Evolutionary conservation across 352 stramenopile genomes (phyloP), one percentile per base, ranked within the genome.

Genomic region (Phytophthora uliginosa): DNA sequence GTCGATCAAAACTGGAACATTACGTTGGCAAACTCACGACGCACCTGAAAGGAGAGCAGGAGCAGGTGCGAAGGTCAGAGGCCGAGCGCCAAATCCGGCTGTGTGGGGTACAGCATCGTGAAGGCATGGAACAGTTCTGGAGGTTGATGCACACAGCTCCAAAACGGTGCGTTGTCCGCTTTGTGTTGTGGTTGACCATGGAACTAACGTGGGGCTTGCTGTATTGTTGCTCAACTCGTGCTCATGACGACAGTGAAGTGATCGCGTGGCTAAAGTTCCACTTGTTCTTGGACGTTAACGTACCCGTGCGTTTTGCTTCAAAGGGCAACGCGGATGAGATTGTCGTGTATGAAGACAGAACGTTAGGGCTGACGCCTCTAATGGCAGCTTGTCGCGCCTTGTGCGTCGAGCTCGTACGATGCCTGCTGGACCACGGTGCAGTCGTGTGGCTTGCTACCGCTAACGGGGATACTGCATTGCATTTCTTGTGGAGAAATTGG

Each of bases 401-500:
- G 57, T 69, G 78, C 51, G 76, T 88, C 12, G 81, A 91, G 2
- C 66, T 95, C 48, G 83, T 86, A 18, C 33, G 10, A 0, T 77
- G 69, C 22, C 62, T 95, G 2, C 57, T 95, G 8, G 76, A 86
- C 1, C 76, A 88, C 54, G 84, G 74, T 2, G 84, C 86, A 3
- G 79, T 72, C 7, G 76, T 85, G 48, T 76, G 88, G 53, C 63
- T 93, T 4, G 55, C 66, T 48, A 94, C 83, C 22, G 86, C 81
- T 0, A 93, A 93, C 52, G 85, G 87, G 15, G 85, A 95, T 69
- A 83, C 79, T 2, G 86, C 87, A 1, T 66, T 91, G 24, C 87
- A 95, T 66, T 94, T 85, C 26, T 36, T 93, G 15, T 95, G 84
- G 73, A 68, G 69, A 17, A 53, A 83, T 40, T 94, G 84, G 85